Evolutionary conservation across 192 early-diverging fungal species (phyloP), one percentile per base, ranked within the genome.

Genomic region (Rhizoclosmatium globosum): DNA sequence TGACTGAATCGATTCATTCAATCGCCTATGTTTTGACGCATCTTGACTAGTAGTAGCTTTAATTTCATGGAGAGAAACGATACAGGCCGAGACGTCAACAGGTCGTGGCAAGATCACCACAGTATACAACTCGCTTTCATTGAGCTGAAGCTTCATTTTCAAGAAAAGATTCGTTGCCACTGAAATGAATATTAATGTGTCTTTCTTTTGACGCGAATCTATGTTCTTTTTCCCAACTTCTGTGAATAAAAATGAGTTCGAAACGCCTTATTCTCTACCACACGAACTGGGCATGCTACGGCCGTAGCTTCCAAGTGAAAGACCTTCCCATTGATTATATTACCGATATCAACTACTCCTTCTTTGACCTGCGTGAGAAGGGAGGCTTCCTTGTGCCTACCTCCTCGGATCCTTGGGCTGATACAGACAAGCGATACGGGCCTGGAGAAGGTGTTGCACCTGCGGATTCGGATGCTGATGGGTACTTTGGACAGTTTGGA

Each of bases 331-430:
- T 89, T 47, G 60, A 87, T 44, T 84, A 56, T 69, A 83, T 89
- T 38, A 60, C 78, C 31, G 88, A 89, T 57, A 80, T 89, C 75
- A 87, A 87, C 75, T 89, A 89, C 68, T 78, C 82, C 43, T 89
- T 89, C 70, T 80, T 81, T n/a, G 85, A 89, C 74, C 75, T 89
- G 38, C 47, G 73, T 4, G 80, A 78, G 45, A 47, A 71, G 68
- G 6, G 19, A 17, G 19, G 58, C n/a, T 67, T 23, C 58, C 76
- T 83, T 46, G 78, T 84, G 42, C 86, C 86, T 4, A 64, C 81
- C 1, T 42, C 64, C 3, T 47, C 79, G 0, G 88, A 89, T 71
- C 46, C 82, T 11, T 89, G 88, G 88, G 82, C 88, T 6, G 88
- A 89, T 68, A 71, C 65, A 31, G 86, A 89, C 72, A 89, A 89